Evolutionary conservation across 148 eudicot genomes (phyloP).

Genomic region (Silene conica): DNA sequence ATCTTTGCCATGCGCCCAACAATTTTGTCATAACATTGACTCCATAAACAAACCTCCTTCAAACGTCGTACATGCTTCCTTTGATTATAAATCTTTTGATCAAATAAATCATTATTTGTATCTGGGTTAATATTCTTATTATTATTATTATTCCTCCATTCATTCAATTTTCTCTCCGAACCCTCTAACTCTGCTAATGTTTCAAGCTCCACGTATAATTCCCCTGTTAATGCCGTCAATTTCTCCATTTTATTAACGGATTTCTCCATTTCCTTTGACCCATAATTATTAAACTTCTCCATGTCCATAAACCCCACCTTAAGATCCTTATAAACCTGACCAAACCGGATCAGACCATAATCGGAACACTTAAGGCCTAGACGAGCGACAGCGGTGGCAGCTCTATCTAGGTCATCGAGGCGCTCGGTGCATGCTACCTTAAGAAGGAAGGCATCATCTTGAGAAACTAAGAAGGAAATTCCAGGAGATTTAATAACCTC

Average conservation of each 20-base stretch:
- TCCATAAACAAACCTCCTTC: slow-evolving; percentile 61
- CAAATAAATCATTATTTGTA: slow-evolving; percentile 38
- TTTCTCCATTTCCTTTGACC: slow-evolving; percentile 42
- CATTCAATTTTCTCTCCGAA: slow-evolving; percentile 40
- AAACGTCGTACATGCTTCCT: slow-evolving; percentile 48
- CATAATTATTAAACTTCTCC: slow-evolving; percentile 38
- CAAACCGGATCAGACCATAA: slow-evolving; percentile 42
- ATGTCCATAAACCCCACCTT: slow-evolving; percentile 46
- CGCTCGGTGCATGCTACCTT: slow-evolving; percentile 68
- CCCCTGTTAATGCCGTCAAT: slow-evolving; percentile 34
- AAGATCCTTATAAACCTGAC: slow-evolving; percentile 46
- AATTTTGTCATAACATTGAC: slow-evolving; percentile 44
- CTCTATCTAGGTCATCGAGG: slow-evolving; percentile 71
- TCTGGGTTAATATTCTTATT: background rate
- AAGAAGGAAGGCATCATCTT: slow-evolving; percentile 49
- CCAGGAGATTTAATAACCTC: slow-evolving; percentile 41
- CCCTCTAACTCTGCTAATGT: slow-evolving; percentile 47
- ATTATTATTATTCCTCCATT: slow-evolving; percentile 31
- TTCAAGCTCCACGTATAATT: slow-evolving; percentile 44
- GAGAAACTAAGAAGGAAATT: slow-evolving; percentile 51
- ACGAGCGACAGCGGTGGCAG: slow-evolving; percentile 43
- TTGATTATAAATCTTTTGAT: slow-evolving; percentile 45
- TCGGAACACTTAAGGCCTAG: slow-evolving; percentile 57
- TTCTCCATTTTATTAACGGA: slow-evolving; percentile 54
- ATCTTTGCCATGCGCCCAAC: slow-evolving; percentile 50